Percentiles rank a stretch among this genome's conserved stretches.
Conservation (phyloP, 2,329 filamentous ascomycete genomes). For the Pleomassaria siparia region DNA sequence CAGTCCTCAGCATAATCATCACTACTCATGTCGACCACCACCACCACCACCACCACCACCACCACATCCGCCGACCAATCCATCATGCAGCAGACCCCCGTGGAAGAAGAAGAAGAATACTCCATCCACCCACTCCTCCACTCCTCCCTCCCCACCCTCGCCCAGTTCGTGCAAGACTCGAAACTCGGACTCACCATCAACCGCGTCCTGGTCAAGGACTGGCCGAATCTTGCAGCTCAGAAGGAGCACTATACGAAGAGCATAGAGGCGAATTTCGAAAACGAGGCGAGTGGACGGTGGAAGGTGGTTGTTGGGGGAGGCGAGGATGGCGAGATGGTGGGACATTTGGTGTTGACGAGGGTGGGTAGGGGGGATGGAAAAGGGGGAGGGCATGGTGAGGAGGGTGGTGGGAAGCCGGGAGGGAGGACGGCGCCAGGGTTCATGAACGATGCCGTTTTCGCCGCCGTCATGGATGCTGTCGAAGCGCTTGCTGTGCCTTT, state of each 20-base stretch:
- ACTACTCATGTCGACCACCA: no score
- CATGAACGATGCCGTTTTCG: background rate
- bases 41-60: background rate
- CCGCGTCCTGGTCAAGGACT: constrained; percentile 8
- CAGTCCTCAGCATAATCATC: no score
- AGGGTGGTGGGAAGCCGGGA: background rate
- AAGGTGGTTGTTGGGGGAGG: background rate
- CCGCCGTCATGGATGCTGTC: background rate
- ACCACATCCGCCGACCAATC: no score
- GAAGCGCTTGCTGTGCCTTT: background rate
- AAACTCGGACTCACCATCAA: constrained; percentile 10
- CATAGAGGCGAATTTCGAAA: background rate
- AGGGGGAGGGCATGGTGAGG: no score
- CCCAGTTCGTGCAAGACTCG: constrained; percentile 1
- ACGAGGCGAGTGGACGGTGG: background rate
- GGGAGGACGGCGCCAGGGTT: background rate
- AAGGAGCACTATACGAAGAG: background rate
- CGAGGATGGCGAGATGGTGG: background rate
- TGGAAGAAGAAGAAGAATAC: background rate
- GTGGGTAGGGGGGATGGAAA: no score
- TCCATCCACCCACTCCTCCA: constrained; percentile 3
- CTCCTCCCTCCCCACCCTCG: constrained; percentile 5
- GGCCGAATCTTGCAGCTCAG: constrained; percentile 9
- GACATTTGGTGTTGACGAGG: background rate
- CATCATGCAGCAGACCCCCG: no score